A percentile compares a stretch with the other conserved stretches of the same genome.
These are phyloP conservation scores for Flaveria robusta DNA, from an alignment of 129 eudicot genomes.

Conservation along the genomic window DNA sequence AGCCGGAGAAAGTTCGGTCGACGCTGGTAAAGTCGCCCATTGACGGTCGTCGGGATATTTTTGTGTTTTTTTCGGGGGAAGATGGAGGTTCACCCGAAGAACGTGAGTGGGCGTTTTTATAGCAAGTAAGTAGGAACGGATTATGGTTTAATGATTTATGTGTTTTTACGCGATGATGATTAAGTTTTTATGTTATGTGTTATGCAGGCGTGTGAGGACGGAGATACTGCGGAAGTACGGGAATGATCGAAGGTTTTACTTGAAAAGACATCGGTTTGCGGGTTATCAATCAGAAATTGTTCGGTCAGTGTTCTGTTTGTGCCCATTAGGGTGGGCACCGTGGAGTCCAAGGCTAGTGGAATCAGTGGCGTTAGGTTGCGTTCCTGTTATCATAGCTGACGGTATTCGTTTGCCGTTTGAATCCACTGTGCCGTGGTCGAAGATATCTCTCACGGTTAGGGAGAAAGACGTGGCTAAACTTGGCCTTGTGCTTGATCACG, in stretches of 20 bases:
- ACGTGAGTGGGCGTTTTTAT: slow-evolving; percentile 85
- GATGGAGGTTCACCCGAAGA: slow-evolving; percentile 94
- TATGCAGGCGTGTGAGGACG: slow-evolving; percentile 72
- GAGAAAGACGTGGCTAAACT: slow-evolving; percentile 63
- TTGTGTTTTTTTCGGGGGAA: slow-evolving; percentile 89
- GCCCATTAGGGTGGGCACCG: slow-evolving; percentile 98
- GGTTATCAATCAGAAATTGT: slow-evolving; percentile 87
- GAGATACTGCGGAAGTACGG: slow-evolving; percentile 63
- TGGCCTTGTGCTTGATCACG: slow-evolving; percentile 63
- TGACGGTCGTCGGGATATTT: slow-evolving; percentile 76
- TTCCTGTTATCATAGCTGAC: slow-evolving; percentile 89
- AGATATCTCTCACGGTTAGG: slow-evolving; percentile 71
- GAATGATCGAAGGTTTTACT: slow-evolving; percentile 62
- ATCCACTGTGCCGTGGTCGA: slow-evolving; percentile 65
- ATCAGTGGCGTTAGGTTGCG: slow-evolving; percentile 85
- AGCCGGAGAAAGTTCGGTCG: slow-evolving; percentile 60
- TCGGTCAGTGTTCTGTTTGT: slow-evolving; percentile 73
- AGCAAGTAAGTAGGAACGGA: slow-evolving; percentile 59
- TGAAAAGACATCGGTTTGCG: slow-evolving; percentile 62
- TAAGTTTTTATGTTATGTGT: not conserved
- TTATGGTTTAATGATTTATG: not conserved
- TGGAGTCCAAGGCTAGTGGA: slow-evolving; percentile 96
- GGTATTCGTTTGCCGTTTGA: slow-evolving; percentile 74
- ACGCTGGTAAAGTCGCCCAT: slow-evolving; percentile 59
- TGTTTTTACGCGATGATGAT: not conserved